Evolutionary conservation across 371 early-diverging fungal species (phyloP).

Genomic region (Gilbertella persicaria): DNA sequence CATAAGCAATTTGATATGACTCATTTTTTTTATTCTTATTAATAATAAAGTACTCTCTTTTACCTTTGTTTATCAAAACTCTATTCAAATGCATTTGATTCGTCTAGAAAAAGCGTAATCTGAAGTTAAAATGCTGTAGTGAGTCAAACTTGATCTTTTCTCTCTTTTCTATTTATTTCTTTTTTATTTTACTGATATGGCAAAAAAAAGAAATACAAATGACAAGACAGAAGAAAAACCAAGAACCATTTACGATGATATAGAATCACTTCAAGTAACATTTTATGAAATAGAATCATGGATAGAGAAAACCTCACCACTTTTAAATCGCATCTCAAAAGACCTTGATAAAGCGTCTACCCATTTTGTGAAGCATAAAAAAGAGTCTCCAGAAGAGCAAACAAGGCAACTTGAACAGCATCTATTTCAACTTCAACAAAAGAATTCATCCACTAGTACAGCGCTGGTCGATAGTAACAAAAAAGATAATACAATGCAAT

Average conservation of each 20-base stretch:
- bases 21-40: neutral
- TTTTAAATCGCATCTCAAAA: slow-evolving; percentile 46
- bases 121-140: too few relatives aligned
- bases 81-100: too few relatives aligned
- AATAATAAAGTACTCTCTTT: neutral
- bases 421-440: slow-evolving; percentile 9
- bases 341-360: slow-evolving; percentile 51
- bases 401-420: slow-evolving; percentile 7
- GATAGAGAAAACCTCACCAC: slow-evolving; percentile 54
- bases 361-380: slow-evolving; percentile 38
- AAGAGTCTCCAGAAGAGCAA: neutral
- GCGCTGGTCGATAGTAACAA: neutral
- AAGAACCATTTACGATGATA: slow-evolving; percentile 43
- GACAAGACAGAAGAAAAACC: slow-evolving; percentile 32
- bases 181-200: slow-evolving; percentile 16
- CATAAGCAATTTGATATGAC: neutral
- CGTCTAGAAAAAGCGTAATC: too few relatives aligned
- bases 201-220: slow-evolving; percentile 9
- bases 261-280: slow-evolving; percentile 52
- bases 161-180: neutral
- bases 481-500: slow-evolving; percentile 16
- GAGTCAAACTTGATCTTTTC: neutral
- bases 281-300: slow-evolving; percentile 40
- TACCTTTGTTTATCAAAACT: too few relatives aligned
- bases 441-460: neutral